phyloP scores from a whole-genome alignment of 768 basidiomycete genomes.

The Hydnomerulius pinastri region DNA sequence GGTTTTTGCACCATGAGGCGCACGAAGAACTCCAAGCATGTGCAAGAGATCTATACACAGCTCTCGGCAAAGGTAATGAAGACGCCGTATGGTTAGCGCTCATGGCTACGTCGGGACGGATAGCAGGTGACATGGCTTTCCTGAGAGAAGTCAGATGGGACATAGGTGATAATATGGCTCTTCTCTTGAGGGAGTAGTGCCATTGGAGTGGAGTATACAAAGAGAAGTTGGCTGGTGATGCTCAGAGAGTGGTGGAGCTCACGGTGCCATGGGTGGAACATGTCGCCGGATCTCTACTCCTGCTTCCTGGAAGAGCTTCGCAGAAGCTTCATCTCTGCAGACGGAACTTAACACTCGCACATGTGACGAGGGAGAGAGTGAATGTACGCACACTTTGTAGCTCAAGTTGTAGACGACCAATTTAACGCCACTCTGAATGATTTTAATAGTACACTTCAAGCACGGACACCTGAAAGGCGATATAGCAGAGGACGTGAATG shows the following conservation, averaged over 20 bases:
- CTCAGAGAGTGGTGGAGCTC: slow-evolving; percentile 8
- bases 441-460: slow-evolving; percentile 94
- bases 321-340: slow-evolving; percentile 80
- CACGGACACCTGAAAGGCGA: slow-evolving; percentile 81
- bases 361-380: not conserved
- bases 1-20: slow-evolving; percentile 67
- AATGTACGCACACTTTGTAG: slow-evolving; percentile 87
- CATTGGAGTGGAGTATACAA: not conserved
- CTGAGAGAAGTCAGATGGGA: slow-evolving; percentile 64
- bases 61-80: slow-evolving; percentile 60
- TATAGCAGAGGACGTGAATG: slow-evolving; percentile 3
- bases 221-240: not conserved
- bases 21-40: slow-evolving; percentile 74
- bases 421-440: slow-evolving; percentile 91
- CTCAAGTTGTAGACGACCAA: slow-evolving; percentile 93
- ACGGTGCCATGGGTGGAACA: slow-evolving; percentile 43
- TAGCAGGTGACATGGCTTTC: slow-evolving; percentile 48
- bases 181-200: slow-evolving; percentile 33
- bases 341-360: not conserved
- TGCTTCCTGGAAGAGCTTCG: slow-evolving; percentile 74
- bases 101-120: slow-evolving; percentile 47
- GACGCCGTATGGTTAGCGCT: slow-evolving; percentile 88
- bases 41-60: slow-evolving; percentile 65
- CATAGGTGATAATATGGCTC: slow-evolving; percentile 44
- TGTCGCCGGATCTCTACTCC: slow-evolving; percentile 80